These are phyloP conservation scores for Gossypium schwendimanii DNA, from an alignment of 441 rosid species.

Conservation along the genomic window DNA sequence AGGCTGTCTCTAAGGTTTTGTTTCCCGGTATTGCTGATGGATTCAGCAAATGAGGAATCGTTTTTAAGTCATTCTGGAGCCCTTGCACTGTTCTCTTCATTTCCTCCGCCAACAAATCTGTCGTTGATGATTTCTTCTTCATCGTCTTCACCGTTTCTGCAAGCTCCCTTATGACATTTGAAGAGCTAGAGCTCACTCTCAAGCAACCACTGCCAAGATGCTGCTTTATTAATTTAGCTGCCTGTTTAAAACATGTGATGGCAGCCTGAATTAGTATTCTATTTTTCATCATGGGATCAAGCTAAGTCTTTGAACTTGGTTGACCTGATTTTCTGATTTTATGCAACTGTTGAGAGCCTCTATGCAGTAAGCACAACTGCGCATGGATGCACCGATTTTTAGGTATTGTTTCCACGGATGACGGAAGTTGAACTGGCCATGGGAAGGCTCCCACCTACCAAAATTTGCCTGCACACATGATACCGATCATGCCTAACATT, in stretches of 20 bases:
- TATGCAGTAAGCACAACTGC: constrained; percentile 49
- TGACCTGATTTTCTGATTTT: constrained; percentile 39
- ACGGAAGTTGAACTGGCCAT: constrained; percentile 45
- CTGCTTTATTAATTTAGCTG: constrained; percentile 31
- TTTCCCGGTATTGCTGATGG: constrained; percentile 7
- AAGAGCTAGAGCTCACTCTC: constrained; percentile 34
- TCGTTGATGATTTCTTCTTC: constrained; percentile 37
- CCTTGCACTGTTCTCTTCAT: constrained; percentile 50
- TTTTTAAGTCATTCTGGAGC: constrained; percentile 41
- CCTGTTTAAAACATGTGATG: constrained; percentile 20
- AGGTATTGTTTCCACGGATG: constrained; percentile 67
- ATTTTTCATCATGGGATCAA: background rate
- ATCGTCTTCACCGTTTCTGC: constrained; percentile 33
- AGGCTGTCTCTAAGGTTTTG: constrained; percentile 10
- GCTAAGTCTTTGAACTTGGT: background rate
- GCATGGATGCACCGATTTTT: constrained; percentile 45
- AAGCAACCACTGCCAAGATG: constrained; percentile 33
- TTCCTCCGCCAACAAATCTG: constrained; percentile 34
- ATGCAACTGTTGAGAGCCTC: constrained; percentile 40
- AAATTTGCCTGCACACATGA: constrained; percentile 34
- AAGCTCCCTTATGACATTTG: constrained; percentile 38
- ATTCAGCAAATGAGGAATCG: constrained; percentile 22
- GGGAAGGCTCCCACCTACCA: constrained; percentile 66
- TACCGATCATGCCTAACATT: background rate
- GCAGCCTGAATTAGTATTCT: background rate